Evolutionary conservation across 1,284 basidiomycete genomes (phyloP).

Genomic region (Dichomitus squalens): DNA sequence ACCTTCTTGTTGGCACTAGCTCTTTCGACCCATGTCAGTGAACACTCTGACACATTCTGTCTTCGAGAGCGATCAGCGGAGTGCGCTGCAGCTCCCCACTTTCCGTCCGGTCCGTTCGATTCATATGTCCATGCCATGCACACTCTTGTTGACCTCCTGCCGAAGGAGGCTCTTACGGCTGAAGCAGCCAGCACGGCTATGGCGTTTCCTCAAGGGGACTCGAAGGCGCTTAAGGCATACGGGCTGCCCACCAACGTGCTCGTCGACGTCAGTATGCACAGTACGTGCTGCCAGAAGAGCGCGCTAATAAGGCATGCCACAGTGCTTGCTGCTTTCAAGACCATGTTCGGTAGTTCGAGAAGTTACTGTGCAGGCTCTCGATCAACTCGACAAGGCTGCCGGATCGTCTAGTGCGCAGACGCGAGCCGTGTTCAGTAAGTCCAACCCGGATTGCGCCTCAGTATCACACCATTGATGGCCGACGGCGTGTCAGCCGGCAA

Average conservation of each 20-base stretch:
- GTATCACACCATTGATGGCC: neutral
- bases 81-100: slow-evolving; percentile 36
- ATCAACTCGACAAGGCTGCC: slow-evolving; percentile 50
- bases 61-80: slow-evolving; percentile 36
- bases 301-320: neutral
- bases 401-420: slow-evolving; percentile 46
- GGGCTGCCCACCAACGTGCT: slow-evolving; percentile 67
- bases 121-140: neutral
- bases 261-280: slow-evolving; percentile 53
- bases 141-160: neutral
- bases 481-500: slow-evolving; percentile 58
- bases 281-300: neutral
- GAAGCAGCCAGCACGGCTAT: slow-evolving; percentile 44
- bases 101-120: slow-evolving; percentile 44
- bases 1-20: neutral
- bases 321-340: slow-evolving; percentile 69
- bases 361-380: slow-evolving; percentile 54
- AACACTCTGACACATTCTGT: slow-evolving; percentile 36
- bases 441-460: neutral
- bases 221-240: slow-evolving; percentile 57
- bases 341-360: slow-evolving; percentile 70
- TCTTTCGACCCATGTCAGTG: slow-evolving; percentile 40
- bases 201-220: slow-evolving; percentile 44
- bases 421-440: slow-evolving; percentile 65
- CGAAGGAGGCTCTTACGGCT: slow-evolving; percentile 40